These are phyloP conservation scores for Candida sp. DNA, from an alignment of 1,139 yeast genomes.

Conservation along the genomic window DNA sequence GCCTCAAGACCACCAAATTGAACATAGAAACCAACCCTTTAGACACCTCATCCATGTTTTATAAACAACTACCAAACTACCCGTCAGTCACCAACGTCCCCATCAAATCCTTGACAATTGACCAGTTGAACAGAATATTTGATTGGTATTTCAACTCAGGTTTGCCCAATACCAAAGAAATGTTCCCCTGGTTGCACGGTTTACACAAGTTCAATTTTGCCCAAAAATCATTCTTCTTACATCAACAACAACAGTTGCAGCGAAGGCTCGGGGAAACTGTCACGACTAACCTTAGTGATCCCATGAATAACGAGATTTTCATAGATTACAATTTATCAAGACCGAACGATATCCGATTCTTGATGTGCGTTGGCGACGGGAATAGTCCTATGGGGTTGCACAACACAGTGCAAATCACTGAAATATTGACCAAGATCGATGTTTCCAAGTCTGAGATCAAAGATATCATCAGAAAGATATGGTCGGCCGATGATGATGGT, in stretches of 20 bases:
- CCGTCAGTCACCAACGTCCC: slow-evolving; percentile 1
- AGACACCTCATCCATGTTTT: slow-evolving; percentile 25
- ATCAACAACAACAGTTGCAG: slow-evolving; percentile 26
- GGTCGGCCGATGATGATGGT: slow-evolving; percentile 10
- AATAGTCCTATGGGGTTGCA: slow-evolving; percentile 37
- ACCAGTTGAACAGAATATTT: slow-evolving; percentile 38
- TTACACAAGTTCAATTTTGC: slow-evolving; percentile 55
- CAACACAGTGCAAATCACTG: slow-evolving; percentile 66
- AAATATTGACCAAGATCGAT: slow-evolving; percentile 57
- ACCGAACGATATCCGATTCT: slow-evolving; percentile 37
- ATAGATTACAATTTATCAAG: slow-evolving; percentile 14
- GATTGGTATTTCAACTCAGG: slow-evolving; percentile 53
- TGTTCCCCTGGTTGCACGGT: slow-evolving; percentile 96
- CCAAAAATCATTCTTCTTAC: slow-evolving; percentile 46
- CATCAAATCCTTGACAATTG: slow-evolving; percentile 28
- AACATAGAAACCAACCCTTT: slow-evolving; percentile 30
- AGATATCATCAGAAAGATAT: slow-evolving; percentile 24
- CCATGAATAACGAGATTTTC: slow-evolving; percentile 7
- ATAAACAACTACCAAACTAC: slow-evolving; percentile 11
- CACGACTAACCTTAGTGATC: neutral
- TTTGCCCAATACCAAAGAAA: slow-evolving; percentile 66
- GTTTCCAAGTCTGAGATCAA: slow-evolving; percentile 38
- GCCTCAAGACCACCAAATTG: slow-evolving; percentile 42
- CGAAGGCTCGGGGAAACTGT: slow-evolving; percentile 6
- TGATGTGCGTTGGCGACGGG: slow-evolving; percentile 53